These are phyloP conservation scores for Melampsora occidentalis DNA, from an alignment of 1,284 basidiomycete species.

Conservation along the genomic window DNA sequence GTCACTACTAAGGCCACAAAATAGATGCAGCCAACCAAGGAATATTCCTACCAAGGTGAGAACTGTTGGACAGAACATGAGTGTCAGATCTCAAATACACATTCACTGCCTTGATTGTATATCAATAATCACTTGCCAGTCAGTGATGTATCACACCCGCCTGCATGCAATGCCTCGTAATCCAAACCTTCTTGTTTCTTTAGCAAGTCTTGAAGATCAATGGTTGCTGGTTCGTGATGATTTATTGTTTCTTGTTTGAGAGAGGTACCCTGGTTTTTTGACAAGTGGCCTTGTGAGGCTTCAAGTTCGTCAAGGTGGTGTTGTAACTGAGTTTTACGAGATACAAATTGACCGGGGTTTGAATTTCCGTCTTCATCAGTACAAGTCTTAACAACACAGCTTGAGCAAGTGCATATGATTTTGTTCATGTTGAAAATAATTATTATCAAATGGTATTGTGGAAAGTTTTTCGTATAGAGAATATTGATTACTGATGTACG, in stretches of 20 bases:
- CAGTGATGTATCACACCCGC: neutral
- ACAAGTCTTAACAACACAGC: neutral
- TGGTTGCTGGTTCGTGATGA: neutral
- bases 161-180: neutral
- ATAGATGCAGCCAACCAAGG: conserved; percentile 2
- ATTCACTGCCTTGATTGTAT: neutral
- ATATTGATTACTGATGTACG: neutral
- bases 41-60: neutral
- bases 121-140: neutral
- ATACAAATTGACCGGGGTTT: neutral
- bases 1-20: neutral
- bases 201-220: conserved; percentile 1
- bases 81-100: conserved; percentile 4
- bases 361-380: neutral
- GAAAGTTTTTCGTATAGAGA: neutral
- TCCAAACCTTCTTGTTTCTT: conserved; percentile 7
- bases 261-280: neutral
- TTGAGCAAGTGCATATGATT: conserved; percentile 5
- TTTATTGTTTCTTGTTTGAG: neutral
- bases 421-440: neutral
- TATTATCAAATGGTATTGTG: neutral
- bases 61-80: neutral
- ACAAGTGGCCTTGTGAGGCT: neutral
- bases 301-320: neutral
- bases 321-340: neutral